A percentile compares a stretch with the other conserved stretches of the same genome.
Conservation (phyloP, 2,329 filamentous ascomycete species). For the Stagonosporopsis chrysanthemi region DNA sequence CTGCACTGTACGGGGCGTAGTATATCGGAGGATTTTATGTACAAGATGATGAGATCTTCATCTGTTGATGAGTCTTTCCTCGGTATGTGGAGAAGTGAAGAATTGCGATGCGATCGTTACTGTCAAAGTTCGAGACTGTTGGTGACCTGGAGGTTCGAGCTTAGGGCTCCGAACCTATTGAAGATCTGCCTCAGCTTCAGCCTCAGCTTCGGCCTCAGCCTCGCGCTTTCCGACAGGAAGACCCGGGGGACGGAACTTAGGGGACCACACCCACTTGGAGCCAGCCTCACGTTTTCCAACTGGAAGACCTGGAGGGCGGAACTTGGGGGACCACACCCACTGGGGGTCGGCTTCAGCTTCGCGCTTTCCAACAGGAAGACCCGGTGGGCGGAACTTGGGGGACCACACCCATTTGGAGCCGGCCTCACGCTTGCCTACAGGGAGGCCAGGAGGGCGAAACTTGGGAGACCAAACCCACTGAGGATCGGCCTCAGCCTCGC, state of each 20-base stretch:
- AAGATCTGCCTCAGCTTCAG: constrained; percentile 23
- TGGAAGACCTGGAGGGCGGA: constrained; percentile 24
- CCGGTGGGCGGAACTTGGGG: constrained; percentile 10
- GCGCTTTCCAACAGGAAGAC: constrained; percentile 27
- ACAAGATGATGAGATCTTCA: constrained; percentile 3
- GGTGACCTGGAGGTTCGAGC: constrained; percentile 7
- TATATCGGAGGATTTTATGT: constrained; percentile 9
- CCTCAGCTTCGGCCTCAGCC: constrained; percentile 27
- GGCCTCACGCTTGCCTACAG: constrained; percentile 28
- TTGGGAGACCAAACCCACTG: constrained; percentile 8
- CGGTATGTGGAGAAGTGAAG: constrained; percentile 4
- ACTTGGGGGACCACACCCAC: constrained; percentile 5
- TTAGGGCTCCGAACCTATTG: neutral
- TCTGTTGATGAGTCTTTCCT: neutral
- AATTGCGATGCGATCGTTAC: constrained; percentile 4
- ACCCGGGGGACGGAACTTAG: constrained; percentile 11
- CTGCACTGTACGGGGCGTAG: neutral
- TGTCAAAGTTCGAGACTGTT: neutral
- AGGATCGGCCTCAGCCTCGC: constrained; percentile 29
- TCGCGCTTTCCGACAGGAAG: constrained; percentile 33
- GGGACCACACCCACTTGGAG: neutral
- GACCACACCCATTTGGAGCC: neutral
- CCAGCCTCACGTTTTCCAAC: constrained; percentile 26
- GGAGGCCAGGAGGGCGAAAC: constrained; percentile 24
- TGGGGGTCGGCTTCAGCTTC: constrained; percentile 3